These are phyloP conservation scores for Neurospora sp. DNA, from an alignment of 495 filamentous ascomycete genomes.

Conservation along the genomic window DNA sequence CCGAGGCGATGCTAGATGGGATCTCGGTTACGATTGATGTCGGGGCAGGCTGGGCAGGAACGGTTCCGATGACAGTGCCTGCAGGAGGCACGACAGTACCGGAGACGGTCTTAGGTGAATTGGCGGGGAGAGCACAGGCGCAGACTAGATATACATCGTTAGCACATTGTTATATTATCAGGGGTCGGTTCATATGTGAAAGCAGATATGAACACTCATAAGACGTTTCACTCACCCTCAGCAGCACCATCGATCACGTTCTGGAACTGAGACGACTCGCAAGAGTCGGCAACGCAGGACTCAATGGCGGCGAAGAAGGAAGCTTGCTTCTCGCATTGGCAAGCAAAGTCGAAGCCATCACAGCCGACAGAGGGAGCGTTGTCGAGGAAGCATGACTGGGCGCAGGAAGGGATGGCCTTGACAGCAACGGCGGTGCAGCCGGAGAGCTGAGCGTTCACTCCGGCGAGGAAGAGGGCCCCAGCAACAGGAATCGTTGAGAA, in stretches of 20 bases:
- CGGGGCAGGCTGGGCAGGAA: background rate
- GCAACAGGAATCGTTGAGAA: conserved; percentile 2
- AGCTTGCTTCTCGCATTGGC: conserved; percentile 21
- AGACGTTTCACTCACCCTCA: conserved; percentile 4
- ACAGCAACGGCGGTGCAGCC: conserved; percentile 18
- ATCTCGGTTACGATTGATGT: background rate
- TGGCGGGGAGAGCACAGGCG: background rate
- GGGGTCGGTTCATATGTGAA: background rate
- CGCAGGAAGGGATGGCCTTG: conserved; percentile 18
- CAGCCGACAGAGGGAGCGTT: conserved; percentile 17
- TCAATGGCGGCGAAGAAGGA: conserved; percentile 18
- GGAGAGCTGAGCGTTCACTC: background rate
- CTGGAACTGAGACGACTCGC: conserved; percentile 11
- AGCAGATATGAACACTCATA: background rate
- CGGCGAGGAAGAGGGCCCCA: background rate
- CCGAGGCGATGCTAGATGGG: background rate
- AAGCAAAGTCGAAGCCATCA: conserved; percentile 18
- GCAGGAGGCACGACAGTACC: background rate
- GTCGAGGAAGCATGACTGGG: conserved; percentile 21
- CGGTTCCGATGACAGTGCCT: background rate
- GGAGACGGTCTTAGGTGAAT: background rate
- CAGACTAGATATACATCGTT: background rate
- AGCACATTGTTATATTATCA: conserved; percentile 3
- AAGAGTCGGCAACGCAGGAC: conserved; percentile 17
- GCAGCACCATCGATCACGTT: conserved; percentile 18